Percentiles rank a stretch among this genome's conserved stretches.
These are phyloP conservation scores for Trichoderma citrinoviride DNA, from an alignment of 2,329 filamentous ascomycete species.

Conservation along the genomic window DNA sequence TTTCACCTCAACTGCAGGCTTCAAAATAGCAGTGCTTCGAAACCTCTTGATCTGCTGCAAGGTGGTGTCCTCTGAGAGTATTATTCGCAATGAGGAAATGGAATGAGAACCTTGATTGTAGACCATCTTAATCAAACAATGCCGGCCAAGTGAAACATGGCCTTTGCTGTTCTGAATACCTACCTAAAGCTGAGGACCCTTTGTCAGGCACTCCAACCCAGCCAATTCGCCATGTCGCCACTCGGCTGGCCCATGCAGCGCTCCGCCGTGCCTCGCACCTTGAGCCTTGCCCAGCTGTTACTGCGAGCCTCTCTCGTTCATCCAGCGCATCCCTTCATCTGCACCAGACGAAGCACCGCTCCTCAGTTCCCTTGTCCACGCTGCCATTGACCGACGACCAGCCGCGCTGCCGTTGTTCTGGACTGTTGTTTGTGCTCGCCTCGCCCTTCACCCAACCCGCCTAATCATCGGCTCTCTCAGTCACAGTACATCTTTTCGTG, in stretches of 20 bases:
- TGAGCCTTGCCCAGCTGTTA: conserved; percentile 11
- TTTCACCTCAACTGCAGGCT: no score
- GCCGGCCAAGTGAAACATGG: no score
- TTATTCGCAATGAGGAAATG: no score
- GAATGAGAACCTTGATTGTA: no score
- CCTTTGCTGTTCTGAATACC: no score
- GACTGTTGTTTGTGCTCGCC: conserved; percentile 11
- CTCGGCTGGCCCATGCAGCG: conserved; percentile 9
- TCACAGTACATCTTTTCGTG: conserved; percentile 24
- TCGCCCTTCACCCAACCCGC: conserved; percentile 24
- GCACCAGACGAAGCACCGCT: background rate
- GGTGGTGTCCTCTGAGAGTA: no score
- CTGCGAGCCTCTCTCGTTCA: background rate
- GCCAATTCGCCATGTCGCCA: conserved; percentile 15
- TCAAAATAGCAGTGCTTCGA: no score
- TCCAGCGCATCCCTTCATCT: conserved; percentile 3
- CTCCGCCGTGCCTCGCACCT: background rate
- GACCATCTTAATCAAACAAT: no score
- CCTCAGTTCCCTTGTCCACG: background rate
- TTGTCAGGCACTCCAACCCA: background rate
- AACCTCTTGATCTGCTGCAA: no score
- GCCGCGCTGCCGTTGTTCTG: background rate
- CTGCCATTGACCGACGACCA: background rate
- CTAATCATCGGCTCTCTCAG: conserved; percentile 30
- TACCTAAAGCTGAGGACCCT: background rate